Percentiles rank a stretch among this genome's conserved stretches.
Evolutionary conservation across 2,329 filamentous ascomycete species (phyloP).

Genomic region (Trichocomaceae sp.): DNA sequence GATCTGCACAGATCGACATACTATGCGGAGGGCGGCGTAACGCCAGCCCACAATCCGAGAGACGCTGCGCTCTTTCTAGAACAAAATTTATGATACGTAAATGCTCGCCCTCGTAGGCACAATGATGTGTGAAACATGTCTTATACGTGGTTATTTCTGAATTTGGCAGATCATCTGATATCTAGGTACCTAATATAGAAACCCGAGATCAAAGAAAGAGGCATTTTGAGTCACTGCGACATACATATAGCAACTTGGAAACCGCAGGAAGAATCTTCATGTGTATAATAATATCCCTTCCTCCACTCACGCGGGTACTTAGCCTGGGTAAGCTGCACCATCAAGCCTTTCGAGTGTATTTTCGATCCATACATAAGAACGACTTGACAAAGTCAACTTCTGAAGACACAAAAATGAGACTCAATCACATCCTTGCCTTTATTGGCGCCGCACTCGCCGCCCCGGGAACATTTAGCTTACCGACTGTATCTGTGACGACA

Average conservation of each 20-base stretch:
- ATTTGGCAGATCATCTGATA: neutral
- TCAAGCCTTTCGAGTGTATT: neutral
- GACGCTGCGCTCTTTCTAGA: neutral
- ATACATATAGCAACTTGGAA: neutral
- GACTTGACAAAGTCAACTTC: neutral
- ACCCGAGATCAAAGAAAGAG: neutral
- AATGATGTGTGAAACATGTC: neutral
- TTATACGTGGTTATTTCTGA: neutral
- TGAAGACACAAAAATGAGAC: neutral
- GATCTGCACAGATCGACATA: neutral
- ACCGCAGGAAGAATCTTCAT: neutral
- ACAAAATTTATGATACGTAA: too few relatives aligned
- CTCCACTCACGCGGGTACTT: neutral
- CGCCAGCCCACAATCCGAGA: neutral
- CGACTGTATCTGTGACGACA: neutral
- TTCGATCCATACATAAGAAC: neutral
- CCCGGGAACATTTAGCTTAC: neutral
- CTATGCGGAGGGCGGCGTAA: neutral
- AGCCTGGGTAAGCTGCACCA: neutral
- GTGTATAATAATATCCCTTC: neutral
- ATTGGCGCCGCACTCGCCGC: neutral
- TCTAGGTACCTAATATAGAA: neutral
- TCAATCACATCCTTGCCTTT: neutral
- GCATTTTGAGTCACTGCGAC: neutral
- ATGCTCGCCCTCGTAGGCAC: neutral